These are phyloP conservation scores for Paraglomus occultum DNA, from an alignment of 192 early-diverging fungal species.

Conservation along the genomic window DNA sequence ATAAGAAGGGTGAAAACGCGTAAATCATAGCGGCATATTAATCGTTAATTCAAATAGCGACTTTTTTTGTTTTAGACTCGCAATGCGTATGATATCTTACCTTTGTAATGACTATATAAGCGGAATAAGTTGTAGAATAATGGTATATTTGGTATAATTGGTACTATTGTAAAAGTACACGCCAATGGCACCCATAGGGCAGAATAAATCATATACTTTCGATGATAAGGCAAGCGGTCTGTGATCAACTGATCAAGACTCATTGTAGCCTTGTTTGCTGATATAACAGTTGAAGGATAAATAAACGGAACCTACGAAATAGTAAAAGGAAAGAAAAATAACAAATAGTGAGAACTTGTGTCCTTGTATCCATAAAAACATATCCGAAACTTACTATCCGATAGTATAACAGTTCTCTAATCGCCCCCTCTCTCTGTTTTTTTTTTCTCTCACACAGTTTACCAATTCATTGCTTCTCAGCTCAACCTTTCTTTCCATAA, in stretches of 20 bases:
- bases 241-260: slow-evolving; percentile 49
- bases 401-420: neutral
- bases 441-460: neutral
- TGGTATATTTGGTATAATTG: slow-evolving; percentile 74
- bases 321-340: neutral
- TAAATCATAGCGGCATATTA: too few species aligned
- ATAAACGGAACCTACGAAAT: slow-evolving; percentile 41
- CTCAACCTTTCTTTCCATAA: slow-evolving; percentile 43
- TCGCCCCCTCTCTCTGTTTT: neutral
- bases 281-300: slow-evolving; percentile 50
- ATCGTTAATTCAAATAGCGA: neutral
- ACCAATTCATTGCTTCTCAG: slow-evolving; percentile 28
- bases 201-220: slow-evolving; percentile 67
- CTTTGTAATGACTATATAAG: slow-evolving; percentile 80
- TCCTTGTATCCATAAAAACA: neutral
- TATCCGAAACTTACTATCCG: neutral
- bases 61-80: too few species aligned
- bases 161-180: slow-evolving; percentile 67
- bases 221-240: slow-evolving; percentile 62
- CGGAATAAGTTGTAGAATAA: slow-evolving; percentile 78
- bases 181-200: slow-evolving; percentile 66
- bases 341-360: neutral
- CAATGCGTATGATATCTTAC: too few species aligned
- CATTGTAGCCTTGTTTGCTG: slow-evolving; percentile 36
- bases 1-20: neutral